A percentile compares a stretch with the other conserved stretches of the same genome.
These are phyloP conservation scores for Chenopodium album DNA, from an alignment of 148 eudicot species.

Conservation along the genomic window DNA sequence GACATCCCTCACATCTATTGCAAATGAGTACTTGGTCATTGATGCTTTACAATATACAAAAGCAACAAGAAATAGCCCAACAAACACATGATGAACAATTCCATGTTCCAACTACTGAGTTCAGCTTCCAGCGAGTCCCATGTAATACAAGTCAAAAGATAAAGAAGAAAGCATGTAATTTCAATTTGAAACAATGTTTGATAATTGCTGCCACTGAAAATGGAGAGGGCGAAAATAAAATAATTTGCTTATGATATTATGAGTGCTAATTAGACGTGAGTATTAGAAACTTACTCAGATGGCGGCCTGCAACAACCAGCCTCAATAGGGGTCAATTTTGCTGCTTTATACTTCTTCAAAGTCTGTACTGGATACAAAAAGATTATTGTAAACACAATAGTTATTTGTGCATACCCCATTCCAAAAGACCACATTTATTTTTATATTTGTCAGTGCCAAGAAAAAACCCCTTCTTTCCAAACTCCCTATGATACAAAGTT, in stretches of 20 bases:
- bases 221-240: not conserved
- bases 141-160: not conserved
- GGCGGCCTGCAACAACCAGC: slow-evolving; percentile 96
- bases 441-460: not conserved
- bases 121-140: not conserved
- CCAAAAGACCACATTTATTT: not conserved
- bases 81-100: no score
- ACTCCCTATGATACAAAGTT: not conserved
- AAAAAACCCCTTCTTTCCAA: not conserved
- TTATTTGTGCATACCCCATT: not conserved
- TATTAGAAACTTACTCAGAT: slow-evolving; percentile 55
- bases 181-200: not conserved
- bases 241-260: not conserved
- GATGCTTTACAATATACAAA: not conserved
- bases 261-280: not conserved
- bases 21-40: not conserved
- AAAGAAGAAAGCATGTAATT: not conserved
- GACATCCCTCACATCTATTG: slow-evolving; percentile 5
- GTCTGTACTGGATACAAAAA: slow-evolving; percentile 46
- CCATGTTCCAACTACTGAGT: not conserved
- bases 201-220: not conserved
- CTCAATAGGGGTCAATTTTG: slow-evolving; percentile 77
- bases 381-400: not conserved
- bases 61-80: not conserved
- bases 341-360: slow-evolving; percentile 66